These are phyloP conservation scores for Diaporthe eres DNA, from an alignment of 2,329 filamentous ascomycete genomes.

Conservation along the genomic window DNA sequence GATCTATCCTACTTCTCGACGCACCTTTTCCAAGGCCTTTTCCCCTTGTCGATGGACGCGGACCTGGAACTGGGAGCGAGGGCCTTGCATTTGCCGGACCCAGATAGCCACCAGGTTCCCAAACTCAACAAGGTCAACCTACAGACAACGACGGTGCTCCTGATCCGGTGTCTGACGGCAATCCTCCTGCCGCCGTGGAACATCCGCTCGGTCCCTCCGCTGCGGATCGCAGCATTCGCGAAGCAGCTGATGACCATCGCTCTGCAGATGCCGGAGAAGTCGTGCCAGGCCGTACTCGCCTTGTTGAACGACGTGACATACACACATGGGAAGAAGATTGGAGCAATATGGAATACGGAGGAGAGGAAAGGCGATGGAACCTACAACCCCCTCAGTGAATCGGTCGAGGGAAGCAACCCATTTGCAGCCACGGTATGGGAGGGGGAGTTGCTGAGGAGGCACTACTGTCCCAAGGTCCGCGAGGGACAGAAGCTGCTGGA, in stretches of 20 bases:
- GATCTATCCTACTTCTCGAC: conserved; percentile 97
- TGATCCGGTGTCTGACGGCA: conserved; percentile 87
- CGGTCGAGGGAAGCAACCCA: conserved; percentile 89
- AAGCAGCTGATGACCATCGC: conserved; percentile 90
- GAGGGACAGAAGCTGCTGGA: conserved; percentile 80
- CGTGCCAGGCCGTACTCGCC: conserved; percentile 82
- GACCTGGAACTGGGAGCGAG: conserved; percentile 88
- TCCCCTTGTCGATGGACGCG: conserved; percentile 82
- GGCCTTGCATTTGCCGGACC: conserved; percentile 79
- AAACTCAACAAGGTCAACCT: conserved; percentile 83
- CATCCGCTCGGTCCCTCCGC: conserved; percentile 81
- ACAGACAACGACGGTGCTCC: conserved; percentile 92
- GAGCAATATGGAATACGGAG: conserved; percentile 93
- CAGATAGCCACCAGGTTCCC: conserved; percentile 62
- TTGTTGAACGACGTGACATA: conserved; percentile 84
- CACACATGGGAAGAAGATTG: conserved; percentile 85
- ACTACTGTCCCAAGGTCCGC: conserved; percentile 89
- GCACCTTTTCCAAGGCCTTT: conserved; percentile 89
- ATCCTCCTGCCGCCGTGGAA: conserved; percentile 83
- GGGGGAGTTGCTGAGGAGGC: conserved; percentile 85
- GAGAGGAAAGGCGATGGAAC: conserved; percentile 92
- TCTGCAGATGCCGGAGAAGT: conserved; percentile 93
- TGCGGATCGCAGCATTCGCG: conserved; percentile 90
- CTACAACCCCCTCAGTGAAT: conserved; percentile 80
- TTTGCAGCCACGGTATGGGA: conserved; percentile 95